phyloP scores from a whole-genome alignment of 495 filamentous ascomycete genomes.

The Aspergillus wentii region DNA sequence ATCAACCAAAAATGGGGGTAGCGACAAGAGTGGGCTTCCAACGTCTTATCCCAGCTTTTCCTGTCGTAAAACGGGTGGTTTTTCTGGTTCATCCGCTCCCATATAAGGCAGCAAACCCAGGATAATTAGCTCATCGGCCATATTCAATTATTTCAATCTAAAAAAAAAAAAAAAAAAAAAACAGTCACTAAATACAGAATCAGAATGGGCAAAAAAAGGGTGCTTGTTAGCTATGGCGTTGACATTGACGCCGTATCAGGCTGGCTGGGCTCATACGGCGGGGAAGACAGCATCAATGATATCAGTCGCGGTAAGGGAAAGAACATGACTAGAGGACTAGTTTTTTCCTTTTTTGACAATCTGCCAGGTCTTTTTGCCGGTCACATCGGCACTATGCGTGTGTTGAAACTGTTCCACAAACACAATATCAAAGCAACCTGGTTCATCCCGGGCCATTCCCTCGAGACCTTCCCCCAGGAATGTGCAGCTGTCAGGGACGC shows the following conservation, averaged over 20 bases:
- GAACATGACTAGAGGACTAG: no score
- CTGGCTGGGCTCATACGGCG: conserved; percentile 70
- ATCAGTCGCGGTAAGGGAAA: conserved; percentile 53
- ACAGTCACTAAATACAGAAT: no score
- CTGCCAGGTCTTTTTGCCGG: conserved; percentile 62
- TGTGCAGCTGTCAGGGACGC: conserved; percentile 67
- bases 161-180: no score
- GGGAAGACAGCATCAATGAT: conserved; percentile 64
- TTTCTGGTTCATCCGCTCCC: no score
- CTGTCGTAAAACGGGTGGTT: conserved; percentile 4
- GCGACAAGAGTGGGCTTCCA: no score
- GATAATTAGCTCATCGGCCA: not conserved
- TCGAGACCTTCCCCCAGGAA: conserved; percentile 76
- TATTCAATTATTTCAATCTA: no score
- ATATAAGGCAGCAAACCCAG: no score
- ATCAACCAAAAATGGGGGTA: no score
- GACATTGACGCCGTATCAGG: conserved; percentile 69
- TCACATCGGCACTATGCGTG: conserved; percentile 62
- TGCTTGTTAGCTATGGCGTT: conserved; percentile 52
- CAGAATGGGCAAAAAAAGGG: no score
- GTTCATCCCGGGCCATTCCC: conserved; percentile 78
- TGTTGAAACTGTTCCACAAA: conserved; percentile 72
- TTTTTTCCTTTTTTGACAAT: conserved; percentile 5
- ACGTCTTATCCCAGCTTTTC: conserved; percentile 59
- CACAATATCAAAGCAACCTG: conserved; percentile 79